These are phyloP conservation scores for Ustilago vetiveriae DNA, from an alignment of 1,284 basidiomycete species.

Conservation along the genomic window DNA sequence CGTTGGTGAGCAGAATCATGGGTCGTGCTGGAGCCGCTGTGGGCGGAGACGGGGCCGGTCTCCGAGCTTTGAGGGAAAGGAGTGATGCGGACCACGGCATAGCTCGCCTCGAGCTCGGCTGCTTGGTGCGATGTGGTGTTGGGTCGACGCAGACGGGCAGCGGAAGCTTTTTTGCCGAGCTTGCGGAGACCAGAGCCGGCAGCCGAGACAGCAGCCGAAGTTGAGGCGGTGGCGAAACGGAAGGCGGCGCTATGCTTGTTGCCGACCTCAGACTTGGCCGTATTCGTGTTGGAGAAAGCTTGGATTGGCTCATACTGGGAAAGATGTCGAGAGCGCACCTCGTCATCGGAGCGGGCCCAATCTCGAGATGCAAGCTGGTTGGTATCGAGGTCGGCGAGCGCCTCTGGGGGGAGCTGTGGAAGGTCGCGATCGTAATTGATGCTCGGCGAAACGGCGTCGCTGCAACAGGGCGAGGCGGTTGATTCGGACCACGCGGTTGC, in stretches of 20 bases:
- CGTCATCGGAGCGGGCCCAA: conserved; percentile 20
- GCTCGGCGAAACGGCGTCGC: conserved; percentile 20
- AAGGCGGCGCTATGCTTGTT: conserved; percentile 23
- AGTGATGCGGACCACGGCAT: conserved; percentile 15
- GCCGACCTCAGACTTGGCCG: conserved; percentile 2
- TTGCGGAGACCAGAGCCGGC: conserved; percentile 49
- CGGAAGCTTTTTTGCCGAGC: conserved; percentile 49
- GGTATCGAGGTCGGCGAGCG: conserved; percentile 14
- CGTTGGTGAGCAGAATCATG: conserved; percentile 2
- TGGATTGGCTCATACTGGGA: conserved; percentile 17
- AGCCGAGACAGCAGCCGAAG: conserved; percentile 44
- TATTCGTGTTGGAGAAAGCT: not conserved
- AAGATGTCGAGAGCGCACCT: conserved; percentile 33
- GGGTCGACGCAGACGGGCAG: conserved; percentile 35
- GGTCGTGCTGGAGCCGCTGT: not conserved
- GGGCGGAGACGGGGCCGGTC: not conserved
- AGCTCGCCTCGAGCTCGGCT: conserved; percentile 25
- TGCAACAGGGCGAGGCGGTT: conserved; percentile 20
- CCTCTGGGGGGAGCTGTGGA: conserved; percentile 34
- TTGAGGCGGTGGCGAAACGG: conserved; percentile 37
- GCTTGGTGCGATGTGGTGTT: conserved; percentile 17
- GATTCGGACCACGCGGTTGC: conserved; percentile 20
- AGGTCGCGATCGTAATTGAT: conserved; percentile 40
- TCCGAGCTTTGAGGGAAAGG: not conserved
- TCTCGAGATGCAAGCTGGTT: conserved; percentile 11